Evolutionary conservation across 306 rosid genomes (phyloP).

Genomic region (Cicer cuneatum): DNA sequence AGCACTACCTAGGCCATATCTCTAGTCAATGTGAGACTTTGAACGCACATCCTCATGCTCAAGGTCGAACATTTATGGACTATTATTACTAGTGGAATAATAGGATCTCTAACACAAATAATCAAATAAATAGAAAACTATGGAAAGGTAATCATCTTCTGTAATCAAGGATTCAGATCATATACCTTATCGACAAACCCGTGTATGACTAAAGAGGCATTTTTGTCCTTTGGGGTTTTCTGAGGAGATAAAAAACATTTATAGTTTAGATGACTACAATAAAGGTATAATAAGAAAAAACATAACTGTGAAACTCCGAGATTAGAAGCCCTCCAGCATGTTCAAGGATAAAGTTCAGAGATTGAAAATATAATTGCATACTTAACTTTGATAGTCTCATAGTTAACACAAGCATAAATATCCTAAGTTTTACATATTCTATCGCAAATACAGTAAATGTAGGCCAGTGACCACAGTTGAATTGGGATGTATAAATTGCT

Average conservation of each 20-base stretch:
- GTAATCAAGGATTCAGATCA: slow-evolving; percentile 36
- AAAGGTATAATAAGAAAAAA: neutral
- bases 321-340: slow-evolving; percentile 34
- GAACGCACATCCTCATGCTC: neutral
- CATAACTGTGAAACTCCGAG: neutral
- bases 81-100: neutral
- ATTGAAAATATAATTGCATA: slow-evolving; percentile 34
- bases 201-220: slow-evolving; percentile 87
- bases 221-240: slow-evolving; percentile 99
- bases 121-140: neutral
- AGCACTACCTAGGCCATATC: neutral
- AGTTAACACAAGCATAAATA: slow-evolving; percentile 30
- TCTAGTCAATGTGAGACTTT: neutral
- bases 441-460: slow-evolving; percentile 16
- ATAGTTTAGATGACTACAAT: slow-evolving; percentile 44
- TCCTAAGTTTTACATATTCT: slow-evolving; percentile 6
- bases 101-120: neutral
- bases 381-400: slow-evolving; percentile 18
- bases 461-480: neutral
- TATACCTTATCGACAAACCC: slow-evolving; percentile 91
- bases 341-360: slow-evolving; percentile 14
- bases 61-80: no score
- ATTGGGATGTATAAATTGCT: neutral
- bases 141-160: slow-evolving; percentile 17
- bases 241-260: slow-evolving; percentile 52